A percentile compares a stretch with the other conserved stretches of the same genome.
These are phyloP conservation scores for Acacia concinna DNA, from an alignment of 331 rosid species.

Conservation along the genomic window DNA sequence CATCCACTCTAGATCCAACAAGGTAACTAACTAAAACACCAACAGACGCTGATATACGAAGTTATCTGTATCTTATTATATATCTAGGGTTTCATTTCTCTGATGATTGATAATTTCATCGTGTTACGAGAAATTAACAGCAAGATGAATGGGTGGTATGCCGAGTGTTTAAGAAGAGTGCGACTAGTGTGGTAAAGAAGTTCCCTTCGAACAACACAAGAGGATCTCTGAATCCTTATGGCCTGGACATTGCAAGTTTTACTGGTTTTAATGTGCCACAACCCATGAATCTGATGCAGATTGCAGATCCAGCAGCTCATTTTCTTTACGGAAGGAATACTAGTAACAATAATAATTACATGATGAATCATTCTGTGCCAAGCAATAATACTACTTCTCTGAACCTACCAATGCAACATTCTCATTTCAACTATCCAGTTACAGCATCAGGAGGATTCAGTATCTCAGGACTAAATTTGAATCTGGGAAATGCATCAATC, in stretches of 20 bases:
- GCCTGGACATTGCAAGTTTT: conserved; percentile 49
- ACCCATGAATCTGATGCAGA: conserved; percentile 57
- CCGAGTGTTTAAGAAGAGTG: conserved; percentile 87
- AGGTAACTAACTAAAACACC: background rate
- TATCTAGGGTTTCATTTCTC: background rate
- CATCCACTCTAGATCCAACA: conserved; percentile 61
- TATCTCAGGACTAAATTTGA: conserved; percentile 80
- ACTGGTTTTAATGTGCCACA: conserved; percentile 31
- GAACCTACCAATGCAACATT: conserved; percentile 56
- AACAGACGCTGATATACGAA: background rate
- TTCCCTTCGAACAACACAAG: conserved; percentile 73
- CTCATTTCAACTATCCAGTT: conserved; percentile 51
- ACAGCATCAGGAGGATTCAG: conserved; percentile 58
- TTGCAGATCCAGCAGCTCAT: conserved; percentile 59
- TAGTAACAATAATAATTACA: conserved; percentile 53
- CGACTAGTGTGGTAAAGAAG: conserved; percentile 57
- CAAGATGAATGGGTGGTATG: conserved; percentile 98
- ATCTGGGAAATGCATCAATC: conserved; percentile 51
- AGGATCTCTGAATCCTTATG: conserved; percentile 55
- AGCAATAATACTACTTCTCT: background rate
- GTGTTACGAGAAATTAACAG: conserved; percentile 1
- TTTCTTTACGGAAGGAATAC: conserved; percentile 60
- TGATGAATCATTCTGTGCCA: conserved; percentile 31
- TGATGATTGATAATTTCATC: background rate
- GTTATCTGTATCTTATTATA: too few relatives aligned